These are phyloP conservation scores for Diplodia corticola DNA, from an alignment of 2,329 filamentous ascomycete genomes.

Conservation along the genomic window DNA sequence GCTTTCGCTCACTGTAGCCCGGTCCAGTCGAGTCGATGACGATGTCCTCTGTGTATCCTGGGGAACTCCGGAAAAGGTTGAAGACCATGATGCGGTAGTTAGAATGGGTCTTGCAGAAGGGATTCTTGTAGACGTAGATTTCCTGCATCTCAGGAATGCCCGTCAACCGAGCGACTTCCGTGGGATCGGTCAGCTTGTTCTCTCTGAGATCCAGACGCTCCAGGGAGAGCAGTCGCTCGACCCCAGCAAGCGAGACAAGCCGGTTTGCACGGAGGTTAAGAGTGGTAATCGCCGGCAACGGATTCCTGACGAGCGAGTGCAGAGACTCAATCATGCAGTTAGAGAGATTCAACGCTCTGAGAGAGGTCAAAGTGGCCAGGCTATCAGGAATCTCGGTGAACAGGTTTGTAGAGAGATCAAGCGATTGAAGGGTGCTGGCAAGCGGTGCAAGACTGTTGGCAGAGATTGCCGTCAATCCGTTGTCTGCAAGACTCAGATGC, in stretches of 20 bases:
- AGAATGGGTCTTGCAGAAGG: conserved; percentile 83
- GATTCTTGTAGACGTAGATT: conserved; percentile 89
- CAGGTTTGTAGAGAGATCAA: conserved; percentile 89
- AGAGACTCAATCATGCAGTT: conserved; percentile 98
- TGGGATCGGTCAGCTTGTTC: conserved; percentile 86
- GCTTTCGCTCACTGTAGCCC: conserved; percentile 80
- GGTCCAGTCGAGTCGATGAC: conserved; percentile 83
- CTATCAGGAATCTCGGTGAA: conserved; percentile 95
- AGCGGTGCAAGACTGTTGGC: conserved; percentile 76
- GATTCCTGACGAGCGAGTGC: conserved; percentile 80
- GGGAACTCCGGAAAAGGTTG: conserved; percentile 88
- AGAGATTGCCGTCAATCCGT: conserved; percentile 79
- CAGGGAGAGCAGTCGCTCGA: conserved; percentile 84
- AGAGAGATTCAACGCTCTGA: conserved; percentile 91
- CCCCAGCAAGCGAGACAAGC: conserved; percentile 80
- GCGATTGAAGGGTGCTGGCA: conserved; percentile 82
- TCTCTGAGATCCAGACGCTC: conserved; percentile 90
- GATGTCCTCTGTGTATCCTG: conserved; percentile 88
- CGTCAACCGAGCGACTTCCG: conserved; percentile 84
- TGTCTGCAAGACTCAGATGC: conserved; percentile 89
- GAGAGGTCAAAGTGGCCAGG: conserved; percentile 76
- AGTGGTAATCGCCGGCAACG: conserved; percentile 88
- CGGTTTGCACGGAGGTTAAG: conserved; percentile 89
- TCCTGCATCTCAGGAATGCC: conserved; percentile 89
- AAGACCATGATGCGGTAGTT: conserved; percentile 89